phyloP scores from a whole-genome alignment of 441 rosid species.

The Brassica hybrid region DNA sequence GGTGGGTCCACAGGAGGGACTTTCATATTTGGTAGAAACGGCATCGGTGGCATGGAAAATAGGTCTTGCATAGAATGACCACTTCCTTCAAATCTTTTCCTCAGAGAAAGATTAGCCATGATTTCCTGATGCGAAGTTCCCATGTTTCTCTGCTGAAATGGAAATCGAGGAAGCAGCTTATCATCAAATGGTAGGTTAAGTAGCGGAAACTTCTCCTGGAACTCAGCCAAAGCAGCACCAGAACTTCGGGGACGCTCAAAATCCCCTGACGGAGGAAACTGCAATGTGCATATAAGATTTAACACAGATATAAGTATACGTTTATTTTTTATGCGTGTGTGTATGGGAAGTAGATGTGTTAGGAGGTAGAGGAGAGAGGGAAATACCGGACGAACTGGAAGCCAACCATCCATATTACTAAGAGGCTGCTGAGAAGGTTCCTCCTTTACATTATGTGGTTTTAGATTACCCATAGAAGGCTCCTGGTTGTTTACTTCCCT shows the following conservation, averaged over 20 bases:
- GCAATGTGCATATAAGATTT: slow-evolving; percentile 47
- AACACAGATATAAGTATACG: slow-evolving; percentile 17
- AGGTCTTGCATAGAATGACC: slow-evolving; percentile 67
- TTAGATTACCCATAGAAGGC: slow-evolving; percentile 53
- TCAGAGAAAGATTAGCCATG: slow-evolving; percentile 77
- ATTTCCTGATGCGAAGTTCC: slow-evolving; percentile 67
- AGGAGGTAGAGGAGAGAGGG: slow-evolving; percentile 33
- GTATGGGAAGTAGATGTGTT: no score
- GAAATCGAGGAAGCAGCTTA: slow-evolving; percentile 68
- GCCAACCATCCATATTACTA: slow-evolving; percentile 61
- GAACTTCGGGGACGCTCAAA: slow-evolving; percentile 62
- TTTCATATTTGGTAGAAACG: slow-evolving; percentile 83
- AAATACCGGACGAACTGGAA: slow-evolving; percentile 57
- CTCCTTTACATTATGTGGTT: slow-evolving; percentile 59
- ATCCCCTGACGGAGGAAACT: slow-evolving; percentile 66
- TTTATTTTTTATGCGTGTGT: background rate
- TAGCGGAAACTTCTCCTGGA: slow-evolving; percentile 76
- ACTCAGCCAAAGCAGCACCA: slow-evolving; percentile 67
- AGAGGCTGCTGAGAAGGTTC: slow-evolving; percentile 61
- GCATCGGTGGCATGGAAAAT: slow-evolving; percentile 74
- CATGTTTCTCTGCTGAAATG: slow-evolving; percentile 56
- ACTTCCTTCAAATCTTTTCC: slow-evolving; percentile 76
- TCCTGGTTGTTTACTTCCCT: slow-evolving; percentile 61
- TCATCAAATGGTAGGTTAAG: slow-evolving; percentile 81
- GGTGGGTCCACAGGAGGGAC: slow-evolving; percentile 67